A percentile compares a stretch with the other conserved stretches of the same genome.
These are phyloP conservation scores for Vigna trinervia DNA, from an alignment of 306 rosid genomes.

Conservation along the genomic window DNA sequence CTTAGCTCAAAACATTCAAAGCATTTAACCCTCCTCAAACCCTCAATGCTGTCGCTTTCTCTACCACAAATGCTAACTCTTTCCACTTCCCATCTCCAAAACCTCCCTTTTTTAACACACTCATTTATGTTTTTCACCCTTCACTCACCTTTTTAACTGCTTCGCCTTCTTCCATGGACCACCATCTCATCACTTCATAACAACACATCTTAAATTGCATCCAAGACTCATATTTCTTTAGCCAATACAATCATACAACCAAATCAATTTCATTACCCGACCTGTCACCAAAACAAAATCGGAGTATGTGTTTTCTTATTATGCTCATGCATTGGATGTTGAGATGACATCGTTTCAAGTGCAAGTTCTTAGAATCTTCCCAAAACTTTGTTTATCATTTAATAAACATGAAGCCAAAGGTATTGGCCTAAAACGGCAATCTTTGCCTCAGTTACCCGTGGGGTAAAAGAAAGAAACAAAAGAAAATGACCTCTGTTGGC, in stretches of 20 bases:
- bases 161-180: conserved; percentile 13
- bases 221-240: not conserved
- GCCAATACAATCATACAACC: conserved; percentile 16
- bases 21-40: conserved; percentile 46
- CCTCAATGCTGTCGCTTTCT: conserved; percentile 55
- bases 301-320: conserved; percentile 23
- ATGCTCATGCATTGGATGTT: conserved; percentile 46
- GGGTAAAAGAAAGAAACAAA: conserved; percentile 42
- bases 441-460: conserved; percentile 40
- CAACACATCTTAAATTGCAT: not conserved
- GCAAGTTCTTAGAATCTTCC: conserved; percentile 63
- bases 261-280: not conserved
- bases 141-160: conserved; percentile 14
- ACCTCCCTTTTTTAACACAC: conserved; percentile 35
- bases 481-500: conserved; percentile 55
- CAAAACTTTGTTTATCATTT: conserved; percentile 41
- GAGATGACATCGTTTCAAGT: conserved; percentile 43
- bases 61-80: conserved; percentile 48
- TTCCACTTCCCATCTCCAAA: conserved; percentile 40
- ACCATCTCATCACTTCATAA: too few relatives aligned
- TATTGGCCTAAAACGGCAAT: conserved; percentile 40
- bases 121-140: conserved; percentile 33
- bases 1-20: conserved; percentile 48
- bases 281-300: not conserved
- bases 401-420: conserved; percentile 42